Evolutionary conservation across 352 stramenopile species (phyloP), one percentile per base, ranked within the genome.

Genomic region (Phytophthora pini): DNA sequence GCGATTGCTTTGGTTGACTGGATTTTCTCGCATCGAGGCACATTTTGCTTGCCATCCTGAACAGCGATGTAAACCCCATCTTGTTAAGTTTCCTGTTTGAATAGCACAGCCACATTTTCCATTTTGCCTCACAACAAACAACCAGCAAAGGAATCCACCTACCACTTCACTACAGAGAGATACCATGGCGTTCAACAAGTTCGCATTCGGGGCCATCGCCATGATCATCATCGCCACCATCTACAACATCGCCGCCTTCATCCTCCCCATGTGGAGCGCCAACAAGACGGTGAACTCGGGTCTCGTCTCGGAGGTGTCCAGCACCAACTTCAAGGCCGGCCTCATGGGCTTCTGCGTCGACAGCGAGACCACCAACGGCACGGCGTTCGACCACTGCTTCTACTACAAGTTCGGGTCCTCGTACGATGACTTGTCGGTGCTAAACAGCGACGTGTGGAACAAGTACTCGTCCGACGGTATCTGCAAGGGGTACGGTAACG

Each of bases 371-470:
- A 34, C 49, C 12, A 77, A 85, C 46, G 61, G 57, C 29, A 52
- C 78, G 17, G 40, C 59, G 43, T 79, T 87, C 46, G 77, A 90
- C 65, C 74, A 82, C 57, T 90, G 79, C 68, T 90, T 88, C 63
- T 90, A 87, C 70, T 77, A 90, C 72, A 87, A 81, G 26, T 68
- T 68, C 32, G 59, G 59, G n/a, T 76, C 74, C 6, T 82, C 70
- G 60, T 65, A 86, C 26, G 75, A 77, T 38, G 62, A 85, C 10
- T 15, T 86, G 11, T 53, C 70, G 3, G 59, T 70, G 2, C 43
- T 75, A 7, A 58, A 84, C 41, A 60, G 62, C 20, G 56, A 64
- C 6, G 64, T 77, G 41, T 63, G 64, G 52, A 54, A 72, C 49
- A 84, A 84, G 53, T 88, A 85, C 10, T 68, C 68, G 27, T 72